Percentiles rank a stretch among this genome's conserved stretches.
Conservation (phyloP, 352 stramenopile genomes). For the Achlya hypogyna region DNA sequence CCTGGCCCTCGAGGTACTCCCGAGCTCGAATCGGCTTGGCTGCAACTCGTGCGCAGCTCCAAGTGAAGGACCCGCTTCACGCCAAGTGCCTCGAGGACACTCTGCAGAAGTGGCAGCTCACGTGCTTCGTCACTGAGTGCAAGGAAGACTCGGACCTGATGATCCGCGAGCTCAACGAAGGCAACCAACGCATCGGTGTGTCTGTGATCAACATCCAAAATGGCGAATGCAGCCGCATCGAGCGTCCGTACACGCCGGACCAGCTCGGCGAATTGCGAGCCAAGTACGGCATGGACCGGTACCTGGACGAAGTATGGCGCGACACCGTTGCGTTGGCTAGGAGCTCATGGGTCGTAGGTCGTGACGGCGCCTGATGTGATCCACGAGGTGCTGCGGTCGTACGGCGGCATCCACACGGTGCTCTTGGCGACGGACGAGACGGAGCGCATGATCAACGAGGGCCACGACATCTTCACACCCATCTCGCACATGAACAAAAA, state of each 20-base stretch:
- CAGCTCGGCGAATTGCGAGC: constrained; percentile 43
- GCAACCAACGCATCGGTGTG: constrained; percentile 39
- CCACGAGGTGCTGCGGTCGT: constrained; percentile 56
- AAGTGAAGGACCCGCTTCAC: constrained; percentile 66
- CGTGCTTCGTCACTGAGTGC: constrained; percentile 63
- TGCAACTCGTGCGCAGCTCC: constrained; percentile 34
- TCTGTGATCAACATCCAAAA: constrained; percentile 66
- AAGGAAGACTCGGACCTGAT: constrained; percentile 77
- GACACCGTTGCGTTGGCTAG: neutral
- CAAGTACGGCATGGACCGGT: constrained; percentile 61
- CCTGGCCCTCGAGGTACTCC: constrained; percentile 54
- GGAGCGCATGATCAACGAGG: constrained; percentile 67
- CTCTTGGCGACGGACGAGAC: constrained; percentile 63
- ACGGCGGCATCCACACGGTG: constrained; percentile 70
- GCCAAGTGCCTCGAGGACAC: constrained; percentile 81
- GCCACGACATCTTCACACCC: constrained; percentile 48
- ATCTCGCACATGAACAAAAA: constrained; percentile 50
- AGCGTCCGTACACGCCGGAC: constrained; percentile 46
- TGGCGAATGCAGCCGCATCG: constrained; percentile 34
- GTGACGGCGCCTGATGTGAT: constrained; percentile 76
- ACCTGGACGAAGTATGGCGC: constrained; percentile 56
- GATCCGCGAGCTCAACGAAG: constrained; percentile 50
- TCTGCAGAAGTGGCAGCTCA: constrained; percentile 69
- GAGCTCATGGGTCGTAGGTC: constrained; percentile 27
- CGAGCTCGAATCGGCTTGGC: neutral